A percentile compares a stretch with the other conserved stretches of the same genome.
phyloP scores from a whole-genome alignment of 768 basidiomycete genomes.

The Chalciporus chontae region DNA sequence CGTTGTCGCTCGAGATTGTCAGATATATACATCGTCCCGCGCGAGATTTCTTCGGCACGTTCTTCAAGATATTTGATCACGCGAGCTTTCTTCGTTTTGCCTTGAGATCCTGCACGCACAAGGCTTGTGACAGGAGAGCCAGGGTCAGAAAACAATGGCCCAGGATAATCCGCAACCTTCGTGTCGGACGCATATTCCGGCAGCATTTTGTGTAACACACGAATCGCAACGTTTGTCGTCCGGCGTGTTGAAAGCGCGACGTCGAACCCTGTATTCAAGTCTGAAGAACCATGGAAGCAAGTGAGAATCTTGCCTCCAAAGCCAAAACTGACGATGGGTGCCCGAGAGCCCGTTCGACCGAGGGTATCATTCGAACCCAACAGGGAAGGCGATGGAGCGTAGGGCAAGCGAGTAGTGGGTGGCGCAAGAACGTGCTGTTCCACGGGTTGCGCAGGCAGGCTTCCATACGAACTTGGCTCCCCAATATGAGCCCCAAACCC shows the following conservation, averaged over 20 bases:
- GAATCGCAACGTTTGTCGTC: slow-evolving; percentile 66
- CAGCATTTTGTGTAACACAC: slow-evolving; percentile 63
- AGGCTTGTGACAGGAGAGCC: slow-evolving; percentile 61
- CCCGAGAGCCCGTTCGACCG: slow-evolving; percentile 64
- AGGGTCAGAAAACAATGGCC: slow-evolving; percentile 80
- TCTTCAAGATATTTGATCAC: slow-evolving; percentile 75
- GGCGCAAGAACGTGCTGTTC: slow-evolving; percentile 29
- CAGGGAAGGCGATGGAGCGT: slow-evolving; percentile 83
- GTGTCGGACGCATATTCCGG: slow-evolving; percentile 60
- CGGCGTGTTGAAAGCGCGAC: slow-evolving; percentile 70
- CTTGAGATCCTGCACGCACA: slow-evolving; percentile 62
- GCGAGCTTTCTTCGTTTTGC: slow-evolving; percentile 80
- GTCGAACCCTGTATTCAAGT: slow-evolving; percentile 71
- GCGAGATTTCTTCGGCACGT: slow-evolving; percentile 71
- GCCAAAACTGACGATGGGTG: slow-evolving; percentile 85
- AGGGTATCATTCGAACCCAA: slow-evolving; percentile 81
- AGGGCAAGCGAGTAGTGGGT: slow-evolving; percentile 47
- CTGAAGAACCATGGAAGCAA: slow-evolving; percentile 75
- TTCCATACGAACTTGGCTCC: slow-evolving; percentile 16
- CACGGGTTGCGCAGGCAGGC: slow-evolving; percentile 15
- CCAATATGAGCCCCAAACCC: slow-evolving; percentile 15
- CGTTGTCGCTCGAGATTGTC: slow-evolving; percentile 50
- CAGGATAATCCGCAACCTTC: slow-evolving; percentile 67
- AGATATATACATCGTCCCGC: slow-evolving; percentile 69
- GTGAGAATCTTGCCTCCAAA: slow-evolving; percentile 90